Base-by-base conservation (phyloP, 352 stramenopile genomes). In the Blastocystis sp. region DNA sequence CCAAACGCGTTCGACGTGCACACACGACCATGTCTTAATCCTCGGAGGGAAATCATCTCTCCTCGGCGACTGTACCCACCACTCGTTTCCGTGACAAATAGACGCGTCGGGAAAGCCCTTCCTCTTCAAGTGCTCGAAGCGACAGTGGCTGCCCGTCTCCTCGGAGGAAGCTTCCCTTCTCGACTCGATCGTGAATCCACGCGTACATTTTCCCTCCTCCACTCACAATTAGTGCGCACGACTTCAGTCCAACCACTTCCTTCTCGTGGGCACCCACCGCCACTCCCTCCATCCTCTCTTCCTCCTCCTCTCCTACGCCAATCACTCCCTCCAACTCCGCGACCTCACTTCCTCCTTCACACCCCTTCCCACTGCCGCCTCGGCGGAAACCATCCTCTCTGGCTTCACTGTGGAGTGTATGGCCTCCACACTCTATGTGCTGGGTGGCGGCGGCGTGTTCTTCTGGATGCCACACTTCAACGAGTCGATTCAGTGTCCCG, bases 391-490 rank as follows among this genome's bases (percentile, higher is more conserved):
- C 39, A 24, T 76, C 45, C 65, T 55, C 31, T n/a, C 39, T 6
- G 65, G 39, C 19, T 76, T 37, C 39, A 76, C 65, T 12, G 4
- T 76, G 9, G n/a, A 76, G n/a, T n/a, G 16, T 16, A 13, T 39
- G 4, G 65, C 31, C 1, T 4, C 19, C 9, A 13, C 19, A 21
- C 19, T 45, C 31, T 33, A 37, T 6, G 12, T 76, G 19, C 24
- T 76, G 3, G 65, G 65, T 12, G 65, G 65, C 24, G 65, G 65
- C 31, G 31, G 65, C 39, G 39, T 55, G 33, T 76, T 76, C 39
- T 76, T 45, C 31, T 76, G 65, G 65, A 76, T 55, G 31, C 65
- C 33, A 6, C 65, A 76, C 31, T 76, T 76, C 39, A 76, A 76
- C 1, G 33, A 16, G 6, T 76, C 39, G 12, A 50, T 29, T 55